Percentiles rank a stretch among this genome's conserved stretches.
These are phyloP conservation scores for Penicillium olsonii DNA, from an alignment of 2,329 filamentous ascomycete genomes.

Conservation along the genomic window DNA sequence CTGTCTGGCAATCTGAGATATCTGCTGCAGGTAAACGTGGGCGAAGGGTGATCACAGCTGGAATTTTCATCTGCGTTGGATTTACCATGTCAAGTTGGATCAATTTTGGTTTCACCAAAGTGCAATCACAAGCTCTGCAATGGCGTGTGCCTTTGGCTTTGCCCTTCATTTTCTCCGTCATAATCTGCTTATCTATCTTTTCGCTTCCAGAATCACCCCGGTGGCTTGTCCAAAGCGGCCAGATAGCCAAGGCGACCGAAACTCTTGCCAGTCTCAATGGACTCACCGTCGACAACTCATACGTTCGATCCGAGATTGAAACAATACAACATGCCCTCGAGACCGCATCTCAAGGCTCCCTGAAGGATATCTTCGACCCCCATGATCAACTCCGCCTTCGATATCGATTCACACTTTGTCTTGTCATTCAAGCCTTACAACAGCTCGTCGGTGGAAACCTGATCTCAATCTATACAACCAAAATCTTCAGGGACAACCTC, in stretches of 20 bases:
- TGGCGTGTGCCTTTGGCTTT: constrained; percentile 27
- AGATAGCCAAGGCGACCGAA: constrained; percentile 36
- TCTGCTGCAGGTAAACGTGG: constrained; percentile 50
- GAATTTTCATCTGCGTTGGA: constrained; percentile 45
- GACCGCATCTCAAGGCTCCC: constrained; percentile 52
- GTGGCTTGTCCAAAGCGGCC: constrained; percentile 35
- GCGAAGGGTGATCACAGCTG: constrained; percentile 52
- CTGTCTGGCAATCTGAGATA: constrained; percentile 53
- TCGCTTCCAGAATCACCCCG: constrained; percentile 25
- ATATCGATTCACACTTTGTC: constrained; percentile 22
- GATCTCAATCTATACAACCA: constrained; percentile 23
- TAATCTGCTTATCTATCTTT: constrained; percentile 22
- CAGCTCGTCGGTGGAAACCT: constrained; percentile 26
- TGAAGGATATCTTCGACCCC: constrained; percentile 35
- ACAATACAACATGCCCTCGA: constrained; percentile 53
- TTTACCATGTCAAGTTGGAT: constrained; percentile 27
- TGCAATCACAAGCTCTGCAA: constrained; percentile 16
- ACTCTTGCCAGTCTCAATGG: constrained; percentile 40
- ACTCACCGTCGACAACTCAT: constrained; percentile 45
- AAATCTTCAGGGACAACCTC: constrained; percentile 23
- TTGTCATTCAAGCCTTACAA: constrained; percentile 23
- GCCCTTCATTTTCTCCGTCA: constrained; percentile 24
- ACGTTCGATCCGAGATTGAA: constrained; percentile 46
- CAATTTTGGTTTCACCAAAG: constrained; percentile 34
- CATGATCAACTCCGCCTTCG: constrained; percentile 40